A percentile compares a stretch with the other conserved stretches of the same genome.
These are phyloP conservation scores for Cercophora samala DNA, from an alignment of 495 filamentous ascomycete genomes.

Conservation along the genomic window DNA sequence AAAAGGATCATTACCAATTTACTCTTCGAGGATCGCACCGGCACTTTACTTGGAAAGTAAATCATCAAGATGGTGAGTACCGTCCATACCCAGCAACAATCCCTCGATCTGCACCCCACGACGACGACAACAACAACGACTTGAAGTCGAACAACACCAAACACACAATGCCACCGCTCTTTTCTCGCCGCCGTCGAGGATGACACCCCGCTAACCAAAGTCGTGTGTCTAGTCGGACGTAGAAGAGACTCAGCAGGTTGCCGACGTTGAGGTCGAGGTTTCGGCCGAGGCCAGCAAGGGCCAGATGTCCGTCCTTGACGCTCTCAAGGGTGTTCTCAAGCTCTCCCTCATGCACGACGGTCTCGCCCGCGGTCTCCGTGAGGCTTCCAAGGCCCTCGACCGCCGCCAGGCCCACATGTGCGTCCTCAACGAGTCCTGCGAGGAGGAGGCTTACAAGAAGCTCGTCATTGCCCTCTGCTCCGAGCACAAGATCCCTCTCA, in stretches of 20 bases:
- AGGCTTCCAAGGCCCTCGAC: slow-evolving; percentile 96
- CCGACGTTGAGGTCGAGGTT: slow-evolving; percentile 82
- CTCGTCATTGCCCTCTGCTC: slow-evolving; percentile 94
- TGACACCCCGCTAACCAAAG: slow-evolving; percentile 25
- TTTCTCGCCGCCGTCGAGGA: slow-evolving; percentile 1
- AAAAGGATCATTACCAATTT: slow-evolving; percentile 19
- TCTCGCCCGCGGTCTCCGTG: slow-evolving; percentile 94
- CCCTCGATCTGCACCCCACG: background rate
- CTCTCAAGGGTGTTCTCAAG: slow-evolving; percentile 96
- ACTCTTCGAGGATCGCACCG: slow-evolving; percentile 57
- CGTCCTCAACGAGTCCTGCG: slow-evolving; percentile 97
- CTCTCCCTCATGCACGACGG: slow-evolving; percentile 99
- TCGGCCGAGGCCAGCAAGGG: slow-evolving; percentile 79
- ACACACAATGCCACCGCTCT: background rate
- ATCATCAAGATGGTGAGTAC: slow-evolving; percentile 54
- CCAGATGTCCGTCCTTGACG: slow-evolving; percentile 96
- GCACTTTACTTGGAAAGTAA: slow-evolving; percentile 38
- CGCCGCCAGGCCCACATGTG: slow-evolving; percentile 98
- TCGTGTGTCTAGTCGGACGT: slow-evolving; percentile 52
- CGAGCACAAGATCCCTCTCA: slow-evolving; percentile 98
- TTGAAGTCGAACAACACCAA: background rate
- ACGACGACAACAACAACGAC: background rate
- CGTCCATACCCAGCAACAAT: background rate
- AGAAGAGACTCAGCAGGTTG: slow-evolving; percentile 77
- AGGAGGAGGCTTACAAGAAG: slow-evolving; percentile 99